These are phyloP conservation scores for Candida dubliniensis DNA, from an alignment of 1,139 yeast species.

Conservation along the genomic window DNA sequence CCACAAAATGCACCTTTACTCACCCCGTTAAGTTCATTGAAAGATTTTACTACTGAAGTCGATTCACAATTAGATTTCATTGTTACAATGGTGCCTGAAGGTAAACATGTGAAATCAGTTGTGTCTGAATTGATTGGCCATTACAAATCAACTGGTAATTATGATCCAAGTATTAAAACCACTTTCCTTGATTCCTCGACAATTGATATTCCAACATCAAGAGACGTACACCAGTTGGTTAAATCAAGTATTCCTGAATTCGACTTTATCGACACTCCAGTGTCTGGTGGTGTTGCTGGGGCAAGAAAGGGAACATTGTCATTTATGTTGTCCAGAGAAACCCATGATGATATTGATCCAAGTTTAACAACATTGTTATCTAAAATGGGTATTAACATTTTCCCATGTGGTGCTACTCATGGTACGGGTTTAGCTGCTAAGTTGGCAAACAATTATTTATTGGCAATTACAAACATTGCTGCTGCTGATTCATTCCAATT, in stretches of 20 bases:
- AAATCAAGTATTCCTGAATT: conserved; percentile 32
- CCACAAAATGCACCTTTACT: conserved; percentile 25
- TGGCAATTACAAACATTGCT: conserved; percentile 60
- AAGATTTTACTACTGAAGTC: conserved; percentile 37
- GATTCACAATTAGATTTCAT: conserved; percentile 43
- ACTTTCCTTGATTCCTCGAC: conserved; percentile 55
- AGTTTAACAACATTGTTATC: conserved; percentile 31
- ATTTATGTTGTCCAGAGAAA: conserved; percentile 53
- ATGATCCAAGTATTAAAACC: conserved; percentile 15
- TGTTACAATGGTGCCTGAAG: conserved; percentile 62
- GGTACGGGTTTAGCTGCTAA: conserved; percentile 63
- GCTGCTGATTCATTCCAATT: conserved; percentile 61
- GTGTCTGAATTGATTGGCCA: conserved; percentile 39
- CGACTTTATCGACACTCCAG: conserved; percentile 59
- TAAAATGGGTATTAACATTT: conserved; percentile 53
- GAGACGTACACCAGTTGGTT: conserved; percentile 39
- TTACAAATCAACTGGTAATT: conserved; percentile 21
- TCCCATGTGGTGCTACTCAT: conserved; percentile 53
- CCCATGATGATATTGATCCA: conserved; percentile 28
- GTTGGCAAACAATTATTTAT: conserved; percentile 56
- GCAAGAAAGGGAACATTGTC: conserved; percentile 57
- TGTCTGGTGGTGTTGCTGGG: conserved; percentile 62
- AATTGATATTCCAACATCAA: conserved; percentile 53
- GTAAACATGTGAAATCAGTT: conserved; percentile 50
- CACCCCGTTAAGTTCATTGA: conserved; percentile 23